Evolutionary conservation across 306 rosid species (phyloP), one percentile per base, ranked within the genome.

Genomic region (Fragaria ananassa): DNA sequence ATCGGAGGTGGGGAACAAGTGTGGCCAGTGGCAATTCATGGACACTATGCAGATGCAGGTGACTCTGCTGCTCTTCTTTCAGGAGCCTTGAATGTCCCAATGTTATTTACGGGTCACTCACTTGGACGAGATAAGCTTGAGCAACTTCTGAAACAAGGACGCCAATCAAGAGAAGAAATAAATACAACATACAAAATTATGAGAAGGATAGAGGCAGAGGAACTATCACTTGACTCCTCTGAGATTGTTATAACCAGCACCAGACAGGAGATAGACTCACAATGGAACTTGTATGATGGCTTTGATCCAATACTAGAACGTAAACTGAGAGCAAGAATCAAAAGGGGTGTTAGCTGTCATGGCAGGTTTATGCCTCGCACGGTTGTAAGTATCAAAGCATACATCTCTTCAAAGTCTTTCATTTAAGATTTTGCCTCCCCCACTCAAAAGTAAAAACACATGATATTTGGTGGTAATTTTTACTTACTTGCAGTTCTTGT

Each of bases 201-300:
- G 93, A 81, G 93, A 71, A 80, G 93, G 79, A 84, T 86, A 67
- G 93, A 88, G 83, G 93, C 87, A 19, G 93, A 88, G 82, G 90
- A 88, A 74, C 71, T 88, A 46, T 31, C 90, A 10, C 90, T 88
- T 70, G 93, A 88, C 82, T 83, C 85, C 62, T 84, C 90, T 27
- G 93, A 88, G 79, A 86, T 84, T 31, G 82, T 86, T 66, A 86
- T 88, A 70, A 88, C 93, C 70, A 86, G 93, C 83, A 88, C 90
- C 18, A 84, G 88, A 67, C 93, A 88, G 72, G 93, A 88, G 79
- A 88, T 86, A 19, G 93, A 88, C 61, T 80, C 83, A 70, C 93
- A 88, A 50, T 88, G 93, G 88, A 90, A 88, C 58, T 80, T 88
- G 34, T 88, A 86, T 62, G 93, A 88, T 74, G 93, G 93, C 10